phyloP scores from a whole-genome alignment of 176 grass and related monocot genomes.

The Oryza rufipogon region DNA sequence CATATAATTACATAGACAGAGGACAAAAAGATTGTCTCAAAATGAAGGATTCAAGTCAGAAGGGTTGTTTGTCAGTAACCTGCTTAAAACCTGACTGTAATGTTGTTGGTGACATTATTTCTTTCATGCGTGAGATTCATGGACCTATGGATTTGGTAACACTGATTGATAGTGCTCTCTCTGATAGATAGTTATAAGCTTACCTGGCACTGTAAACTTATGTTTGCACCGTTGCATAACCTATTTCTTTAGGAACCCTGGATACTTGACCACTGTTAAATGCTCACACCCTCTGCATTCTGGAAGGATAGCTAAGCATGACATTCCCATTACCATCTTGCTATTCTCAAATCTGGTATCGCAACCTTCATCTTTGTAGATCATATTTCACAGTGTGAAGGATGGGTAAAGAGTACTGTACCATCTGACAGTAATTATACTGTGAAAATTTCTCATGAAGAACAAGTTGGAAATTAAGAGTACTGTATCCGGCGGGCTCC shows the following conservation, averaged over 20 bases:
- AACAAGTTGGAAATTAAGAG: neutral
- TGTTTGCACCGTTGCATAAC: conserved; percentile 19
- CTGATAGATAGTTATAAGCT: conserved; percentile 10
- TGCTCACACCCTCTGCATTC: neutral
- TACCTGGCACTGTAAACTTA: neutral
- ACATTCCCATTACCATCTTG: neutral
- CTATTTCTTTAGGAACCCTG: conserved; percentile 4
- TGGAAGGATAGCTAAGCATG: conserved; percentile 7
- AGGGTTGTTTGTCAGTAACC: conserved; percentile 50
- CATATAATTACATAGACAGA: conserved; percentile 51
- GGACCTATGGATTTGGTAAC: conserved; percentile 67
- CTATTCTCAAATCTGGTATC: neutral
- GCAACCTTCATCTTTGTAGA: neutral
- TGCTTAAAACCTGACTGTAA: conserved; percentile 51
- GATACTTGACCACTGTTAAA: conserved; percentile 13
- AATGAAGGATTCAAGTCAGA: conserved; percentile 14
- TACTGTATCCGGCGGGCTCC: too few species aligned
- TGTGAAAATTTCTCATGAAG: neutral
- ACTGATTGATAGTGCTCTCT: conserved; percentile 53
- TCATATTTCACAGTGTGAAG: conserved; percentile 6
- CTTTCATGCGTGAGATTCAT: conserved; percentile 38
- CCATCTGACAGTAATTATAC: neutral
- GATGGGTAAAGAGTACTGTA: neutral
- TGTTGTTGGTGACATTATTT: conserved; percentile 48
- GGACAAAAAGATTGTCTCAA: conserved; percentile 13